Percentiles rank a stretch among this genome's conserved stretches.
These are phyloP conservation scores for Eucalyptus dawsonii DNA, from an alignment of 345 rosid species.

Conservation along the genomic window DNA sequence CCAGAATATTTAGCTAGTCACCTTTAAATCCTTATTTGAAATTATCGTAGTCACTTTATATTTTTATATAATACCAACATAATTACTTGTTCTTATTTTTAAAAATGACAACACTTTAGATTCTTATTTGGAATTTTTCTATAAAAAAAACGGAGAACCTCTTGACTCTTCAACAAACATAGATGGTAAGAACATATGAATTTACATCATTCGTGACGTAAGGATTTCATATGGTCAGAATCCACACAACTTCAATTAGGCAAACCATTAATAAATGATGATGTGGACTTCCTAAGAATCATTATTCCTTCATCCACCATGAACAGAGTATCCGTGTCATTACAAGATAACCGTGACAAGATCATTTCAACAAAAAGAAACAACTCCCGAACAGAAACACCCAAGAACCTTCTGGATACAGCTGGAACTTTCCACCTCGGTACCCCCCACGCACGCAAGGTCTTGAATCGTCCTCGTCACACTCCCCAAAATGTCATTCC, in stretches of 20 bases:
- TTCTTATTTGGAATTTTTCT: not conserved
- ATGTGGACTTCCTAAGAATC: not conserved
- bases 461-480: constrained; percentile 19
- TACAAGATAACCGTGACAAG: too few species aligned
- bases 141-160: too few species aligned
- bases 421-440: not conserved
- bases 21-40: not conserved
- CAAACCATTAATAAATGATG: not conserved
- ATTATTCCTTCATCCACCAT: not conserved
- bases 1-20: fast-evolving
- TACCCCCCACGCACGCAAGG: not conserved
- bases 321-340: not conserved
- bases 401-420: not conserved
- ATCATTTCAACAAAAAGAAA: not conserved
- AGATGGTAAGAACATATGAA: not conserved
- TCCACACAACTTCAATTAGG: not conserved
- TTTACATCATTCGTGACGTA: not conserved
- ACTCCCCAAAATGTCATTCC: not conserved
- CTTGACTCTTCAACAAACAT: not conserved
- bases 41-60: fast-evolving
- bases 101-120: too few species aligned
- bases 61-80: too few species aligned
- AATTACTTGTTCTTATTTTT: too few species aligned
- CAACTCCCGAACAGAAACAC: not conserved
- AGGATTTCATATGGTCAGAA: not conserved